A percentile compares a stretch with the other conserved stretches of the same genome.
Evolutionary conservation across 345 rosid species (phyloP).

Genomic region (Linum trigynum): DNA sequence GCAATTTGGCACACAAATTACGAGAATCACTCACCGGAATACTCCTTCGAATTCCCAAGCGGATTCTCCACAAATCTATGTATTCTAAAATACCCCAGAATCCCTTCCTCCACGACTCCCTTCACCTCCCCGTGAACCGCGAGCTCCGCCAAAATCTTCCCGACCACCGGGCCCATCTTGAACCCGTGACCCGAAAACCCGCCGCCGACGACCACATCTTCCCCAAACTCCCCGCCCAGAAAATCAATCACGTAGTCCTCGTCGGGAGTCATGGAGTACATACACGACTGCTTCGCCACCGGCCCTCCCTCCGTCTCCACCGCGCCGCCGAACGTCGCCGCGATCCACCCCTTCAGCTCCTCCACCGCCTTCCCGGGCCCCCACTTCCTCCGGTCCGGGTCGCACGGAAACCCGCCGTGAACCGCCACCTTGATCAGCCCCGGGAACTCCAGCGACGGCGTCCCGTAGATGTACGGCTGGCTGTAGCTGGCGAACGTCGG

Average conservation of each 20-base stretch:
- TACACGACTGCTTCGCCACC: conserved; percentile 54
- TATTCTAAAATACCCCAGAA: conserved; percentile 44
- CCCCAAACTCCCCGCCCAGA: conserved; percentile 65
- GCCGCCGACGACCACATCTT: conserved; percentile 58
- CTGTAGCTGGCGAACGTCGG: conserved; percentile 70
- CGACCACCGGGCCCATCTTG: conserved; percentile 75
- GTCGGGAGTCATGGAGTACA: conserved; percentile 79
- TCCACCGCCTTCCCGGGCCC: conserved; percentile 33
- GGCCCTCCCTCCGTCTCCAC: conserved; percentile 45
- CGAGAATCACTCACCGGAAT: too few relatives aligned
- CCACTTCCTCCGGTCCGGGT: conserved; percentile 87
- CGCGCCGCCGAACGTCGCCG: conserved; percentile 44
- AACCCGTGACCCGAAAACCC: conserved; percentile 96
- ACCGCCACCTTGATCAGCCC: conserved; percentile 61
- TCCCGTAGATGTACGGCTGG: conserved; percentile 53
- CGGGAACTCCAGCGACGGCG: conserved; percentile 79
- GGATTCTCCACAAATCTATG: conserved; percentile 20
- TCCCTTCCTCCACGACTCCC: conserved; percentile 41
- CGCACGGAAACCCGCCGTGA: conserved; percentile 55
- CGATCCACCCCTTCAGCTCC: conserved; percentile 54
- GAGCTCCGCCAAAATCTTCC: conserved; percentile 59
- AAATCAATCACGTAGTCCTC: conserved; percentile 81
- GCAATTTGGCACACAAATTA: too few relatives aligned
- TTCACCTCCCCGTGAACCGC: conserved; percentile 37
- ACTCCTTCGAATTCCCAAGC: conserved; percentile 46